Conservation (phyloP, 1,284 basidiomycete genomes). For the Naganishia liquefaciens region DNA sequence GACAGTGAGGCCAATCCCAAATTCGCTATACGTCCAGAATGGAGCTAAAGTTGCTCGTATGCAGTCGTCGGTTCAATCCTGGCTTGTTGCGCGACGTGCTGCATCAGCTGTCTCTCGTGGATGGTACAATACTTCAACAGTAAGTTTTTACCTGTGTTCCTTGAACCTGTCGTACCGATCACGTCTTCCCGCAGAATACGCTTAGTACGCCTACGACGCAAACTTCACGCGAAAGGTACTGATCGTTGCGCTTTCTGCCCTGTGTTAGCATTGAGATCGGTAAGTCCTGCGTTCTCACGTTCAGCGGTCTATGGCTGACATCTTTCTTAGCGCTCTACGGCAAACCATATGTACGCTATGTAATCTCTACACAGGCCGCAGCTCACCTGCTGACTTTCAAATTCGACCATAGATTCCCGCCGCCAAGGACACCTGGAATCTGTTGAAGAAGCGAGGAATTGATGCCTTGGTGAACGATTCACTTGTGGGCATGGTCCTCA, state of each 20-base stretch:
- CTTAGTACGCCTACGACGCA: slow-evolving; percentile 30
- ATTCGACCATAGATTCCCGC: slow-evolving; percentile 59
- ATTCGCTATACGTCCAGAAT: neutral
- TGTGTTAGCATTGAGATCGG: slow-evolving; percentile 69
- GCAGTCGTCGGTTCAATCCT: slow-evolving; percentile 69
- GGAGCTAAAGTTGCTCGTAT: too few species aligned
- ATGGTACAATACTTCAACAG: slow-evolving; percentile 78
- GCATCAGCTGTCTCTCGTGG: slow-evolving; percentile 69
- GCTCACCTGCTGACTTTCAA: neutral
- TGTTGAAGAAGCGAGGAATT: slow-evolving; percentile 80
- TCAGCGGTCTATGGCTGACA: too few species aligned
- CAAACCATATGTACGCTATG: slow-evolving; percentile 64
- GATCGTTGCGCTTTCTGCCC: neutral
- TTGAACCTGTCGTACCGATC: neutral
- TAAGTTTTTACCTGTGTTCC: slow-evolving; percentile 1
- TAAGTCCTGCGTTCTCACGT: slow-evolving; percentile 34
- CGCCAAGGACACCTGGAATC: slow-evolving; percentile 87
- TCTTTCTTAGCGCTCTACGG: slow-evolving; percentile 87
- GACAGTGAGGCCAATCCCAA: slow-evolving; percentile 63
- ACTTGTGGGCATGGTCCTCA: slow-evolving; percentile 66
- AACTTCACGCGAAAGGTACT: neutral
- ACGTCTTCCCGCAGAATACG: slow-evolving; percentile 53
- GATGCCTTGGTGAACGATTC: slow-evolving; percentile 83
- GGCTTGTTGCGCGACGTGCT: slow-evolving; percentile 74
- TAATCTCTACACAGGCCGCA: neutral